Conservation (phyloP, 108 stramenopile species). For the Nannochloropsis granulata region DNA sequence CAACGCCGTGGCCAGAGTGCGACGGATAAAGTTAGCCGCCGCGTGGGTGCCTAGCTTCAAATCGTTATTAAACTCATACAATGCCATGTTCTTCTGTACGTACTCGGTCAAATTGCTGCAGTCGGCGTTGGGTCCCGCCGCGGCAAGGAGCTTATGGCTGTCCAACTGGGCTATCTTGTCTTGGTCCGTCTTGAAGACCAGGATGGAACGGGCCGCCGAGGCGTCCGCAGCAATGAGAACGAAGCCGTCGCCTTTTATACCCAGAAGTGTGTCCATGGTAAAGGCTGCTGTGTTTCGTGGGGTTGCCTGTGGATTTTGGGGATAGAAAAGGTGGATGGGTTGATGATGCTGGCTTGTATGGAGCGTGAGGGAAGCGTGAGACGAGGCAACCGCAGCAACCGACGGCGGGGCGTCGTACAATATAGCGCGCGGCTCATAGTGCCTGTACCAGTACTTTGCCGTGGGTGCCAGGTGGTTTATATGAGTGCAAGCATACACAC, state of each 20-base stretch:
- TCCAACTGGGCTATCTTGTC: conserved; percentile 19
- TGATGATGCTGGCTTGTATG: too few relatives aligned
- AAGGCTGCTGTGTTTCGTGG: too few relatives aligned
- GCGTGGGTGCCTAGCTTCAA: conserved; percentile 71
- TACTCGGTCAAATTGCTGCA: conserved; percentile 63
- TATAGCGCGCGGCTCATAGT: too few relatives aligned
- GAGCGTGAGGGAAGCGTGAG: too few relatives aligned
- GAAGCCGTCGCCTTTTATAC: conserved; percentile 21
- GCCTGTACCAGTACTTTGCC: too few relatives aligned
- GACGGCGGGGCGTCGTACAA: too few relatives aligned
- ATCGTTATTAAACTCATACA: conserved; percentile 89
- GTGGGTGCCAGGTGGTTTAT: too few relatives aligned
- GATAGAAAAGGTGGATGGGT: too few relatives aligned
- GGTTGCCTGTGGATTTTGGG: too few relatives aligned
- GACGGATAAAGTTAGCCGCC: conserved; percentile 82
- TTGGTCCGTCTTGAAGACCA: conserved; percentile 21
- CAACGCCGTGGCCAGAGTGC: conserved; percentile 67
- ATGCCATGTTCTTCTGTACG: conserved; percentile 72
- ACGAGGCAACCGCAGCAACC: too few relatives aligned
- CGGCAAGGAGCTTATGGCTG: conserved; percentile 12
- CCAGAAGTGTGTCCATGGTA: conserved; percentile 28
- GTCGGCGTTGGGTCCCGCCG: conserved; percentile 28
- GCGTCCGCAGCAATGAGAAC: conserved; percentile 33
- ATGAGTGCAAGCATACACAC: too few relatives aligned
- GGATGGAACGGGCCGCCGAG: conserved; percentile 20